Evolutionary conservation across 441 rosid species (phyloP), one percentile per base, ranked within the genome.

Genomic region (Populus hybrid): DNA sequence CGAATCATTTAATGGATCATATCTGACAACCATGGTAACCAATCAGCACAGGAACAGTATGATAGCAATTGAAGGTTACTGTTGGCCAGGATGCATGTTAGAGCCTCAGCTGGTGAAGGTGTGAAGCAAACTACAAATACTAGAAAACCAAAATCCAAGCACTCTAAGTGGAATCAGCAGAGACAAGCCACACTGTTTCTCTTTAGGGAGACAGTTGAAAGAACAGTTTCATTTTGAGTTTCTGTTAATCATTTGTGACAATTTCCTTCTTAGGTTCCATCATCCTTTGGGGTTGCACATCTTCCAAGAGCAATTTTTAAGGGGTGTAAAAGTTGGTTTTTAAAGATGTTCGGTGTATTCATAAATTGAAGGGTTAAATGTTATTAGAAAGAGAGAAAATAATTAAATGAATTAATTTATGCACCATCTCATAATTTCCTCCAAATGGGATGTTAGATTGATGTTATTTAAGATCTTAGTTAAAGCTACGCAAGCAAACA

Each of bases 1-100:
- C 7, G 97, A 85, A 83, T 87, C 79, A 40, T 77, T 85, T 36
- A 71, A 24, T 14, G 94, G 91, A 82, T 95, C 89, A 63, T 89
- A 95, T 83, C 99, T 95, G 83, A 30, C 81, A 69, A 40, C 69
- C 32, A 75, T 7, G 24, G 9, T 69, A 28, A 16, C 40, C 63
- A 79, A 78, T 24, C 16, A 72, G 67, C 18, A 76, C 28, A 7
- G n/a, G 21, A 53, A 23, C 19, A 61, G 11, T 38, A 64, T 7
- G 21, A 50, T n/a, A n/a, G 71, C 8, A 50, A 4, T 53, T 42
- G 23, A 40, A 26, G 38, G 71, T 53, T 42, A 9, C 24, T 46
- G 38, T 53, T 53, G 53, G 57, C 19, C 19, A 46, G 57, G 57
- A 12, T 46, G 19, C 1, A 53, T 53, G 61, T 14, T 53, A 18